Conservation (phyloP, 768 basidiomycete species). For the Xerocomellus amylosporus region DNA sequence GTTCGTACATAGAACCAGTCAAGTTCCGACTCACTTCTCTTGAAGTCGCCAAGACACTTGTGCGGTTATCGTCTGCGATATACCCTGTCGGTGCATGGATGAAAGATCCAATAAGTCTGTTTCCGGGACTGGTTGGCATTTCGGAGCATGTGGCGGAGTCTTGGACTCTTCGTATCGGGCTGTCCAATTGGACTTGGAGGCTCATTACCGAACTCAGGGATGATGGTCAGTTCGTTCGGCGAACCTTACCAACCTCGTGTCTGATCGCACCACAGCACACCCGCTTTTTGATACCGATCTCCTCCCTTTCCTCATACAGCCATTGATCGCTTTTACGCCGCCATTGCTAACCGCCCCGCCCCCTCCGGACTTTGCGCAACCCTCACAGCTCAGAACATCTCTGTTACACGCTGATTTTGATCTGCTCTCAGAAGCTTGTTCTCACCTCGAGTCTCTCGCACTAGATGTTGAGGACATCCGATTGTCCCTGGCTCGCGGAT, state of each 20-base stretch:
- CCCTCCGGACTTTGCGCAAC: conserved; percentile 38
- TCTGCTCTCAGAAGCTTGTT: conserved; percentile 69
- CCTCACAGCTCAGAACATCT: conserved; percentile 40
- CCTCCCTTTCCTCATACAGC: conserved; percentile 58
- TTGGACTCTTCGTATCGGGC: conserved; percentile 62
- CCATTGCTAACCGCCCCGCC: conserved; percentile 42
- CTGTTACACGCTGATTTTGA: conserved; percentile 69
- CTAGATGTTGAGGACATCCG: conserved; percentile 78
- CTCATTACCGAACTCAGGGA: conserved; percentile 70
- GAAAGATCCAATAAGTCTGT: conserved; percentile 23
- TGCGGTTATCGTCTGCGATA: conserved; percentile 63
- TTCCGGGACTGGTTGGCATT: conserved; percentile 19
- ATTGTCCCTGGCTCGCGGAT: conserved; percentile 63
- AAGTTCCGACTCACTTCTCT: conserved; percentile 64
- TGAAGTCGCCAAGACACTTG: conserved; percentile 64
- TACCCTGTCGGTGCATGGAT: conserved; percentile 76
- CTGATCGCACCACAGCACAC: conserved; percentile 38
- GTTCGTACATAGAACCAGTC: conserved; percentile 55
- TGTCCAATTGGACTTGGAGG: conserved; percentile 79
- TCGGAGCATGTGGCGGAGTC: conserved; percentile 43
- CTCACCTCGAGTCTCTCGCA: conserved; percentile 70
- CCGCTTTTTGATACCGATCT: conserved; percentile 61
- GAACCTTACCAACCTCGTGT: background rate
- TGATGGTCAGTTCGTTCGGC: conserved; percentile 48
- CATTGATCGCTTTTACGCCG: conserved; percentile 59